Evolutionary conservation across 1,284 basidiomycete species (phyloP), one percentile per base, ranked within the genome.

Genomic region (Microbotryomycetes sp.): DNA sequence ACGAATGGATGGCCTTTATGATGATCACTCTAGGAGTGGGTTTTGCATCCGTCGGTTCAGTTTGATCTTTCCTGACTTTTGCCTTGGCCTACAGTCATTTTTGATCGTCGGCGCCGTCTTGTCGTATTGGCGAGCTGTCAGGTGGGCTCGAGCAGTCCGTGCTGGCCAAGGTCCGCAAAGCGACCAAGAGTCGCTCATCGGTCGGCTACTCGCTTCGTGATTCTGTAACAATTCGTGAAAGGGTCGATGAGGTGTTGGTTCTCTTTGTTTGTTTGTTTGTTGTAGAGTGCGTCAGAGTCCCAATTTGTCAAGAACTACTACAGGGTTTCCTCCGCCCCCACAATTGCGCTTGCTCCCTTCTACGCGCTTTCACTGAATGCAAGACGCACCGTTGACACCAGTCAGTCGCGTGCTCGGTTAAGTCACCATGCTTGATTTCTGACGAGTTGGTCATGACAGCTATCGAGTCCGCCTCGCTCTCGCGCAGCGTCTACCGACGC

Each of bases 1-100:
- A 66, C 41, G 64, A 68, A 55, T 65, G 66, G 63, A 53, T 68
- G 52, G 61, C 61, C 35, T 68, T 65, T 24, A 35, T 54, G 15
- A 48, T 68, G 45, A 56, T 66, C 18, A 64, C 66, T 5, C 28
- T 65, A 21, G 63, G 61, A 46, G 57, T 57, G 48, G 13, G 56
- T 57, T 2, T n/a, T n/a, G n/a, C 4, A n/a, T n/a, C n/a, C n/a
- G n/a, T n/a, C n/a, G n/a, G n/a, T n/a, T n/a, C n/a, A n/a, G n/a
- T n/a, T n/a, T n/a, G n/a, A n/a, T 41, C 23, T 35, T 21, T 45
- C 5, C 24, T 54, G 21, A 11, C 48, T 21, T 18, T 21, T 45
- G 16, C 15, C 13, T n/a, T 30, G 49, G 31, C 16, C 26, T 41
- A 16, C 52, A 60, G 56, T 62, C 61, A 21, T 68, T 68, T 53